Conservation (phyloP, 805 yeast genomes). For the Kluyveromyces lactis region DNA sequence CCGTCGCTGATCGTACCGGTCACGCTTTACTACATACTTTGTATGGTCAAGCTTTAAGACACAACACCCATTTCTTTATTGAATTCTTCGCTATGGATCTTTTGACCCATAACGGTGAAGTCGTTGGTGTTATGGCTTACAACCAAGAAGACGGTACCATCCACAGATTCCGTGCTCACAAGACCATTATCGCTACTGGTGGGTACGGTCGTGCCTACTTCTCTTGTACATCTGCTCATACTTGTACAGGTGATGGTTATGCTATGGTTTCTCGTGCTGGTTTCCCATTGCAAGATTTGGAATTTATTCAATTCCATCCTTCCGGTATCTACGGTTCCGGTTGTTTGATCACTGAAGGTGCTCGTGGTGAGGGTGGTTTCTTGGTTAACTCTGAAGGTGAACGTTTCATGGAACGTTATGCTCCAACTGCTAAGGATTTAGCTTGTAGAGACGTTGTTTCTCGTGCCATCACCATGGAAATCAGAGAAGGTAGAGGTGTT, state of each 20-base stretch:
- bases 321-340: slow-evolving; percentile 99
- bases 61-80: slow-evolving; percentile 95
- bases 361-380: slow-evolving; percentile 99
- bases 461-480: slow-evolving; percentile 97
- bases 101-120: slow-evolving; percentile 88
- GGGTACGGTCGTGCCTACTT: slow-evolving; percentile 98
- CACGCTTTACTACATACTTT: slow-evolving; percentile 93
- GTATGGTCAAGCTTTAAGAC: slow-evolving; percentile 93
- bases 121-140: slow-evolving; percentile 95
- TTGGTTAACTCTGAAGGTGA: slow-evolving; percentile 95
- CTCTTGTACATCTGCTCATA: slow-evolving; percentile 98
- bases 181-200: slow-evolving; percentile 96
- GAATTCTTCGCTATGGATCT: slow-evolving; percentile 95
- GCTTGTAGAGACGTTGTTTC: slow-evolving; percentile 98
- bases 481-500: slow-evolving; percentile 98
- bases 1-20: slow-evolving; percentile 99
- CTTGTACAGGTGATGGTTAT: slow-evolving; percentile 98
- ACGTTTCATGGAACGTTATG: slow-evolving; percentile 98
- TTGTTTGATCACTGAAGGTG: slow-evolving; percentile 98
- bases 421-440: slow-evolving; percentile 96
- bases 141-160: slow-evolving; percentile 98
- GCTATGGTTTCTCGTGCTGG: slow-evolving; percentile 99
- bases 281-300: slow-evolving; percentile 93
- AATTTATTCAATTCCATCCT: slow-evolving; percentile 98
- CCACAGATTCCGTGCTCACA: slow-evolving; percentile 95